These are phyloP conservation scores for Saccharomycopsis oosterbeekiorum DNA, from an alignment of 805 yeast genomes.

Conservation along the genomic window DNA sequence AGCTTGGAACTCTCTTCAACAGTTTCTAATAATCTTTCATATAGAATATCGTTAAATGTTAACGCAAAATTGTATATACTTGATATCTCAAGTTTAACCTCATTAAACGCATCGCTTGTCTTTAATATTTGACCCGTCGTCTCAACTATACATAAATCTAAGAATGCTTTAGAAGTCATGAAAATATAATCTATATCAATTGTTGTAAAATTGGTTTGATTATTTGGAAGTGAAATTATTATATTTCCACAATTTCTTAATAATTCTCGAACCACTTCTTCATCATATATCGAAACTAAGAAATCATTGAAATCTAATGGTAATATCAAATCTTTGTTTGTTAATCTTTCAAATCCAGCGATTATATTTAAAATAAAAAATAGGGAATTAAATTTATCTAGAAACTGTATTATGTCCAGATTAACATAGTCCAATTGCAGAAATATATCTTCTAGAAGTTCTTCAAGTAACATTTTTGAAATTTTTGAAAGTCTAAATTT, in stretches of 20 bases:
- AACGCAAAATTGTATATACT: not conserved
- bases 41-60: not conserved
- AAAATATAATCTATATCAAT: not conserved
- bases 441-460: not conserved
- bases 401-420: not conserved
- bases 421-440: not conserved
- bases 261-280: not conserved
- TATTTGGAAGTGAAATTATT: not conserved
- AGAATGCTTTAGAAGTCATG: not conserved
- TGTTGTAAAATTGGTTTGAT: not conserved
- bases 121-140: not conserved
- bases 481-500: not conserved
- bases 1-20: not conserved
- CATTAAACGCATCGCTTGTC: not conserved
- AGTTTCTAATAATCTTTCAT: not conserved
- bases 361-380: not conserved
- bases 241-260: not conserved
- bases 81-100: not conserved
- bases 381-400: not conserved
- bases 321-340: not conserved
- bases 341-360: not conserved
- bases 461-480: not conserved
- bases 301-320: not conserved
- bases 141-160: not conserved
- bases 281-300: not conserved